Conservation (phyloP, 495 filamentous ascomycete species). For the Poronia punctata region DNA sequence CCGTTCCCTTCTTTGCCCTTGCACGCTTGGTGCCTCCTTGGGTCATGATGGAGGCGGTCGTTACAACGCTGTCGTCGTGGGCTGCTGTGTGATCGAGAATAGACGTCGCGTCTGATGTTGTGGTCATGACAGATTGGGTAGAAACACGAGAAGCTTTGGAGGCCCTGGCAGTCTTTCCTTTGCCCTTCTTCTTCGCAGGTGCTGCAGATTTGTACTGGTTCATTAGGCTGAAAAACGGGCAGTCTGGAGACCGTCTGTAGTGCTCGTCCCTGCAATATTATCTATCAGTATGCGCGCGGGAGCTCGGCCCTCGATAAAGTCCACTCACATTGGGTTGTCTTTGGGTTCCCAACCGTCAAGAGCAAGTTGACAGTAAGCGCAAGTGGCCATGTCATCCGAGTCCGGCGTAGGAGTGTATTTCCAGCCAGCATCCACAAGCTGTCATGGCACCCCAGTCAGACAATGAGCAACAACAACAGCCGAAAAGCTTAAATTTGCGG, state of each 20-base stretch:
- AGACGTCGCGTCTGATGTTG: constrained; percentile 43
- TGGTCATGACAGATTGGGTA: constrained; percentile 54
- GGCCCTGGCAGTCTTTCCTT: constrained; percentile 44
- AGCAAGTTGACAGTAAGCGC: constrained; percentile 77
- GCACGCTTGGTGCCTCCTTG: constrained; percentile 44
- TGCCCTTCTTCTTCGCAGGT: constrained; percentile 42
- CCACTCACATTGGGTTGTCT: constrained; percentile 73
- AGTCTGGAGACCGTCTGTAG: constrained; percentile 65
- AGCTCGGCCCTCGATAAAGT: constrained; percentile 11
- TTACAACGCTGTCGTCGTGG: constrained; percentile 64
- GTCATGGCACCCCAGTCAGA: constrained; percentile 20
- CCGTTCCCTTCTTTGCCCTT: constrained; percentile 44
- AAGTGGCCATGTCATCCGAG: constrained; percentile 76
- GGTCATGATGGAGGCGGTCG: constrained; percentile 49
- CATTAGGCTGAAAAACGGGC: constrained; percentile 67
- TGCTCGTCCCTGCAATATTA: constrained; percentile 68
- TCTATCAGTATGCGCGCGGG: constrained; percentile 19
- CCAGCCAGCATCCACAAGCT: constrained; percentile 93
- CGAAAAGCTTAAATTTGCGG: too few species aligned
- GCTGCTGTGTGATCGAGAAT: constrained; percentile 30
- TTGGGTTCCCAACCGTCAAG: constrained; percentile 89
- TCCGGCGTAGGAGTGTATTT: constrained; percentile 80
- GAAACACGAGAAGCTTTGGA: constrained; percentile 70
- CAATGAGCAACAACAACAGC: too few species aligned
- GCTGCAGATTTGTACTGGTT: constrained; percentile 28